A percentile compares a stretch with the other conserved stretches of the same genome.
Conservation (phyloP, 2,329 filamentous ascomycete species). For the Trichoderma sp. region DNA sequence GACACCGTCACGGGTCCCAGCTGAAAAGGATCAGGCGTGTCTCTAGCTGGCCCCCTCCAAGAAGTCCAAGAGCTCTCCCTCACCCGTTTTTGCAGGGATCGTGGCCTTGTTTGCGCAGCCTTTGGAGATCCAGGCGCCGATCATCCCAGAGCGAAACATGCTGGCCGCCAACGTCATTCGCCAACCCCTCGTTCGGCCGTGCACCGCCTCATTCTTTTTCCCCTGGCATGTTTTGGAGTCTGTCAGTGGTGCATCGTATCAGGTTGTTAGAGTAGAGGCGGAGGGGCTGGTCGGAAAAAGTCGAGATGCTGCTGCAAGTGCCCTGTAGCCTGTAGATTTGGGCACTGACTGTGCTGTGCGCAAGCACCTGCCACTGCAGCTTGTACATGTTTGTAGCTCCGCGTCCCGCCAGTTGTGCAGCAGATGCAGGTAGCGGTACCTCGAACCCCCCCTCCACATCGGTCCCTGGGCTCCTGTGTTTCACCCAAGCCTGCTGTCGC, state of each 20-base stretch:
- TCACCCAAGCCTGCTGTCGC: not conserved
- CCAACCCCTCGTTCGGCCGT: slow-evolving; percentile 11
- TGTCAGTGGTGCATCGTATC: not conserved
- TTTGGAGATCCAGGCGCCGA: slow-evolving; percentile 18
- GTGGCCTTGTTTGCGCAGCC: slow-evolving; percentile 15
- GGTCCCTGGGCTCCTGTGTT: slow-evolving; percentile 4
- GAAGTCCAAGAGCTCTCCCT: not conserved
- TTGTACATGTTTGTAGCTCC: not conserved
- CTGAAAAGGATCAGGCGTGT: not conserved
- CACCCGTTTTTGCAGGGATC: slow-evolving; percentile 11
- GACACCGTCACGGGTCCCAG: not conserved
- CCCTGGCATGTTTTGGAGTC: not conserved
- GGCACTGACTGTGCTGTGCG: not conserved
- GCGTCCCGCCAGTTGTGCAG: not conserved
- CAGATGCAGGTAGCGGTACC: not conserved
- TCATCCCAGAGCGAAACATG: slow-evolving; percentile 15
- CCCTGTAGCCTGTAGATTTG: not conserved
- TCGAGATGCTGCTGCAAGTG: not conserved
- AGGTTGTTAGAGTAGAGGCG: not conserved
- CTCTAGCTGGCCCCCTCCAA: not conserved
- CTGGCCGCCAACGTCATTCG: slow-evolving; percentile 16
- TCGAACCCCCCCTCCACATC: not conserved
- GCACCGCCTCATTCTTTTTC: slow-evolving; percentile 14
- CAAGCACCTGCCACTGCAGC: not conserved
- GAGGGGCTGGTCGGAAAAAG: not conserved